Evolutionary conservation across 805 yeast species (phyloP).

Genomic region (Kuraishia borneana): DNA sequence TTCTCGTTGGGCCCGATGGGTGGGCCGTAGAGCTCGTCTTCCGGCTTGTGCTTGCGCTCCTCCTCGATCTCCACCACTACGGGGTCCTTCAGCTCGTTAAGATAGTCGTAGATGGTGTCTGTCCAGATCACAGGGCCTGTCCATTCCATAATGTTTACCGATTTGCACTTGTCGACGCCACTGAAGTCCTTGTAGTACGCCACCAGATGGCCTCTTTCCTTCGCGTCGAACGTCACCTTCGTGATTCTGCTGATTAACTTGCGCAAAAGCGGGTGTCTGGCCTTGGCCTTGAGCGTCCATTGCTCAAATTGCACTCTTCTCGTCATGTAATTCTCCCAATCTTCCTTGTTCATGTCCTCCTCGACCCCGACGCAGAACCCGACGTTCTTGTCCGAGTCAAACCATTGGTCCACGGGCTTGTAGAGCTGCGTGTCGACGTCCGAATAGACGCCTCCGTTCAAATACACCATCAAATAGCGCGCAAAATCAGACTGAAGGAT

Average conservation of each 20-base stretch:
- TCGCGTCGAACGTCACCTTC: constrained; percentile 32
- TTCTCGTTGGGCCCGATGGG: neutral
- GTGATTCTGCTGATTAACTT: constrained; percentile 42
- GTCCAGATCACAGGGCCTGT: constrained; percentile 79
- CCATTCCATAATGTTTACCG: constrained; percentile 53
- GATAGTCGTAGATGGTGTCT: constrained; percentile 34
- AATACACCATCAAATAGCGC: constrained; percentile 39
- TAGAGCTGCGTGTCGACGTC: constrained; percentile 49
- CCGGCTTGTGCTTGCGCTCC: neutral
- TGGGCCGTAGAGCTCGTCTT: constrained; percentile 5
- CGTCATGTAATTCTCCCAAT: constrained; percentile 41
- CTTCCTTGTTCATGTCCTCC: constrained; percentile 37
- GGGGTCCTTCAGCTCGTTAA: constrained; percentile 22
- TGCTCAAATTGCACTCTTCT: constrained; percentile 52
- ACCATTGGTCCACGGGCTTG: constrained; percentile 50
- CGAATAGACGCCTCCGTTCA: constrained; percentile 50
- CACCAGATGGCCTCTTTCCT: constrained; percentile 19
- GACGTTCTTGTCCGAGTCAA: constrained; percentile 37
- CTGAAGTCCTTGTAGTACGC: constrained; percentile 24
- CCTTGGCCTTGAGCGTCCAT: constrained; percentile 49
- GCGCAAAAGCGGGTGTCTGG: constrained; percentile 49
- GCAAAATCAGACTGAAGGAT: constrained; percentile 43
- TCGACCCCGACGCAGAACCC: constrained; percentile 49
- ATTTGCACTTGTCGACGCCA: constrained; percentile 22
- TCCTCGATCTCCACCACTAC: constrained; percentile 8